Evolutionary conservation across 805 yeast species (phyloP).

Genomic region (Kurtzmaniella fragi): DNA sequence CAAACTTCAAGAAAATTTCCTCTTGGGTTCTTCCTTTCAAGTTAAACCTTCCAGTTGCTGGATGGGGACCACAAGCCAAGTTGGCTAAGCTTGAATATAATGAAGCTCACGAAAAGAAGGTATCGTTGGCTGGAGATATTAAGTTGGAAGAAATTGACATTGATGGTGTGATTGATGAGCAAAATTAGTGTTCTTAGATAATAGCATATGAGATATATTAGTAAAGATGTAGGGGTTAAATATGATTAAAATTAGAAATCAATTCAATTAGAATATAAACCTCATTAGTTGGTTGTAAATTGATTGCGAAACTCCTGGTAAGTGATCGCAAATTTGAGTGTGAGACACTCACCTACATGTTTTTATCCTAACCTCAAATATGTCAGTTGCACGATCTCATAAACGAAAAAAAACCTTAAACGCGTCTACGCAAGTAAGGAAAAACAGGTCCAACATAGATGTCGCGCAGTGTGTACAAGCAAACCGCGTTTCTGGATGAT

Average conservation of each 20-base stretch:
- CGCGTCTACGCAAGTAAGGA: not conserved
- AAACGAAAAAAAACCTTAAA: no score
- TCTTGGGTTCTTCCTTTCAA: slow-evolving; percentile 67
- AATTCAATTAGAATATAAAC: no score
- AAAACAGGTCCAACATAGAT: not conserved
- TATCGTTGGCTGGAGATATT: slow-evolving; percentile 59
- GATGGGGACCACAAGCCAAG: slow-evolving; percentile 70
- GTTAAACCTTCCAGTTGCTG: slow-evolving; percentile 63
- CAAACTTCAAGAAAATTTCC: slow-evolving; percentile 54
- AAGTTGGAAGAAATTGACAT: slow-evolving; percentile 69
- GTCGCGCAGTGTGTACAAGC: slow-evolving; percentile 3
- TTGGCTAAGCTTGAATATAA: slow-evolving; percentile 57
- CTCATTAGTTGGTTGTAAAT: no score
- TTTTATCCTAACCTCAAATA: no score
- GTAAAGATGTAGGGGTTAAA: not conserved
- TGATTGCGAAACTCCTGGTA: no score
- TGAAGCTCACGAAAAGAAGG: slow-evolving; percentile 44
- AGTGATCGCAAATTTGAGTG: no score
- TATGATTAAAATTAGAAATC: no score
- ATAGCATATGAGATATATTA: not conserved
- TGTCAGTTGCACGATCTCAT: no score
- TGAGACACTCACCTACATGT: no score
- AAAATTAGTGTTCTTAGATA: slow-evolving; percentile 37
- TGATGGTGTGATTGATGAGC: slow-evolving; percentile 60
- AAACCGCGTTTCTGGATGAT: slow-evolving; percentile 3